Evolutionary conservation across 129 eudicot species (phyloP), one percentile per base, ranked within the genome.

Genomic region (Silybum marianum): DNA sequence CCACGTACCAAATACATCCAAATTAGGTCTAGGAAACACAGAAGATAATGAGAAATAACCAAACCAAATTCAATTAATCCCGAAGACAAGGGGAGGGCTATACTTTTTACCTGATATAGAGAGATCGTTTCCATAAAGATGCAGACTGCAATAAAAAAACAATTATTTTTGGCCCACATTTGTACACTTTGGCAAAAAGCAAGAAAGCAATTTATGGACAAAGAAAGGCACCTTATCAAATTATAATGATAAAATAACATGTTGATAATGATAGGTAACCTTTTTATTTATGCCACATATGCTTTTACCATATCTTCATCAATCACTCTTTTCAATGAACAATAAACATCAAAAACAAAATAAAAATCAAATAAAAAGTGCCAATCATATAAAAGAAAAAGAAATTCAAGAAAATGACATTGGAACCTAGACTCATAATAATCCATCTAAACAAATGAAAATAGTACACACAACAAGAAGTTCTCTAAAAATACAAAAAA

Each of bases 281-380:
- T 80, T 51, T 80, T 80, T n/a, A n/a, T 36, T 75, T n/a, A 44
- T 46, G 28, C 76, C 76, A 72, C 71, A 51, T 28, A 32, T n/a
- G 10, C 66, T 24, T 60, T 24, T 60, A n/a, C 66, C 11, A 73
- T 76, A 38, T 76, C 77, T 54, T 58, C 48, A 69, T 46, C 72
- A 38, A 44, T 69, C 76, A 79, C 82, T 21, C 22, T 69, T 71
- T 70, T 34, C 80, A 1, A 70, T 79, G n/a, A 28, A 36, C 72
- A 38, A 82, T 51, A 54, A 54, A 58, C 16, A 72, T 60, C 76
- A 72, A 72, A 72, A 36, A 72, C 42, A 75, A 67, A n/a, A n/a
- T n/a, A n/a, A 40, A 1, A 9, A 26, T 24, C n/a, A 71, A 26
- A 30, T 16, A 70, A 23, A 48, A 32, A 30, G 75, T 28, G 19